Conservation (phyloP, 805 yeast genomes). For the Danielozyma ontarioensis region DNA sequence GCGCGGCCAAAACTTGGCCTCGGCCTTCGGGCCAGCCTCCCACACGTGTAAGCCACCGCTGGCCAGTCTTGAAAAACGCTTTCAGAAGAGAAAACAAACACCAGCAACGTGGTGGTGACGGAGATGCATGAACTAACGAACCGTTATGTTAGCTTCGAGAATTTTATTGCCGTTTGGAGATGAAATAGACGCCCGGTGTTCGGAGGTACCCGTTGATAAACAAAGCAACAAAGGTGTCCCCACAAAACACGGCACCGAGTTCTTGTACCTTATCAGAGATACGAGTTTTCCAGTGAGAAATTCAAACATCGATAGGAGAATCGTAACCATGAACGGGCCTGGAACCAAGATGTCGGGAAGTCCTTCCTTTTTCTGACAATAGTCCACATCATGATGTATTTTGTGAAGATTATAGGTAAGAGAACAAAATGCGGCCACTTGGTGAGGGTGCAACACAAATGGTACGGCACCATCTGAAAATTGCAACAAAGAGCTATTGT, state of each 20-base stretch:
- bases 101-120: no score
- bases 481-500: background rate
- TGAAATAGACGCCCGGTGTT: no score
- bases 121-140: no score
- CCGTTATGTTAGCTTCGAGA: no score
- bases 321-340: conserved; percentile 73
- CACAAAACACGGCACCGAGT: conserved; percentile 45
- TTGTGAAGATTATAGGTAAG: conserved; percentile 79
- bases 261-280: conserved; percentile 36
- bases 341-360: conserved; percentile 63
- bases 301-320: conserved; percentile 50
- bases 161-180: no score
- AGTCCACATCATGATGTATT: conserved; percentile 66
- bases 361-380: conserved; percentile 51
- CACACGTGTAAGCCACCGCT: no score
- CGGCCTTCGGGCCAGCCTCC: no score
- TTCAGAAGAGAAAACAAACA: no score
- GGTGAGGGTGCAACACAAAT: conserved; percentile 34
- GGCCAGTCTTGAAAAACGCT: no score
- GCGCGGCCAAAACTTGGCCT: no score
- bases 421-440: conserved; percentile 62
- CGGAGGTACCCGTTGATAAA: no score
- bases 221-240: no score
- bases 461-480: conserved; percentile 2
- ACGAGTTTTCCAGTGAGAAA: conserved; percentile 2